Base-by-base conservation (phyloP, 495 filamentous ascomycete genomes). In the Neurospora cerealis region DNA sequence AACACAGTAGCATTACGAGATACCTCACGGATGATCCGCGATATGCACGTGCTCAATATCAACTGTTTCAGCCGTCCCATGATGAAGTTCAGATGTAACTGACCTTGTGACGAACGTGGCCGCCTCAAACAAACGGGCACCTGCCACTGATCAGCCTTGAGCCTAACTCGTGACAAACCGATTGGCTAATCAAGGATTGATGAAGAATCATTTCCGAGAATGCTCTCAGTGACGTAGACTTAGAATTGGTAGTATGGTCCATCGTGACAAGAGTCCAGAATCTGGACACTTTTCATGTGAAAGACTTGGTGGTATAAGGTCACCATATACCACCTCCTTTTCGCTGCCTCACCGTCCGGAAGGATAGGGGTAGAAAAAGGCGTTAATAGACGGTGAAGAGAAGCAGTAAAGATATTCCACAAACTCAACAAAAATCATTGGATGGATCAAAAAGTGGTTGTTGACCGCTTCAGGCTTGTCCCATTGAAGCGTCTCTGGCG, bases 151-250 rank as follows among this genome's bases (percentile, higher is more conserved):
- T 36, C 72, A 54, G 74, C 24, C 69, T 72, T n/a, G 69, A 69
- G 71, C n/a, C 54, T 21, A 46, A 42, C 79, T 75, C 77, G 79
- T 80, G 79, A 71, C 36, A 71, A 62, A 70, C 72, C 75, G 73
- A 72, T 73, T 78, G 79, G 79, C 71, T 54, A 9, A 9, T 32
- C 21, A 5, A 60, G 8, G 4, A 28, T 15, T 3, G 21, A 54
- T 60, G 24, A 7, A 7, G 21, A 9, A 7, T 2, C 21, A 2
- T 54, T 28, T 54, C 21, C 2, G 21, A 24, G 46, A 54, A 4
- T 10, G 10, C 10, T 24, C 9, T 28, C 21, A 1, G 5, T 24
- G n/a, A 21, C 11, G 10, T 11, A 11, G 39, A 40, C 17, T 15
- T 5, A 15, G 40, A 3, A 44, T 17, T 28, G 10, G 11, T 13